Conservation (phyloP, 2,329 filamentous ascomycete genomes). For the Clathrospora elynae region DNA sequence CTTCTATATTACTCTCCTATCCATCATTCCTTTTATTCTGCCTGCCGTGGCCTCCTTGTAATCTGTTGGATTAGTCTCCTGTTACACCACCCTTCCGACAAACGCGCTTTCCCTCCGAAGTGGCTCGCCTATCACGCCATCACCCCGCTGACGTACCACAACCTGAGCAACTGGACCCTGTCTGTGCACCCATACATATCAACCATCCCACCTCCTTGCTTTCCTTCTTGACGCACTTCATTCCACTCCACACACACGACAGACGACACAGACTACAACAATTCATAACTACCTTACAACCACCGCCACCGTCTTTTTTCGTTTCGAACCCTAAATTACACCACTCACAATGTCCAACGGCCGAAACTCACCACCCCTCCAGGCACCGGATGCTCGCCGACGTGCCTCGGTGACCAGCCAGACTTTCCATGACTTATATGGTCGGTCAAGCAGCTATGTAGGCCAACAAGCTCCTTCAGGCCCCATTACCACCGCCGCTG, state of each 20-base stretch:
- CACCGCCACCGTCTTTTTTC: neutral
- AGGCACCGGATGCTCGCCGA: slow-evolving; percentile 47
- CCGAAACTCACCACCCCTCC: slow-evolving; percentile 48
- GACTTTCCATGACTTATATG: slow-evolving; percentile 57
- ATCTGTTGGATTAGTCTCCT: slow-evolving; percentile 12
- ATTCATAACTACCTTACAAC: slow-evolving; percentile 1
- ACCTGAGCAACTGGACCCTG: slow-evolving; percentile 20
- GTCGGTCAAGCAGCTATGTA: slow-evolving; percentile 43
- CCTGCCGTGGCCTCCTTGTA: slow-evolving; percentile 9
- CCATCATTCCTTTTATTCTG: slow-evolving; percentile 20
- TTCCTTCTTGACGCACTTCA: slow-evolving; percentile 15
- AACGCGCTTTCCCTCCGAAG: slow-evolving; percentile 17
- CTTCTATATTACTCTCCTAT: slow-evolving; percentile 33
- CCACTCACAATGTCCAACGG: slow-evolving; percentile 43
- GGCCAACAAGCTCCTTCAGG: slow-evolving; percentile 48
- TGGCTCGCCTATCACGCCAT: slow-evolving; percentile 35
- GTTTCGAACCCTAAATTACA: slow-evolving; percentile 5
- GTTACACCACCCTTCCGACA: slow-evolving; percentile 21
- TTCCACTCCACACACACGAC: slow-evolving; percentile 4
- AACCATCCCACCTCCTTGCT: slow-evolving; percentile 20
- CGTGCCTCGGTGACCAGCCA: slow-evolving; percentile 56
- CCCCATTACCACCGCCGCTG: slow-evolving; percentile 56
- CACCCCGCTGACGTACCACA: slow-evolving; percentile 34
- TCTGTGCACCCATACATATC: slow-evolving; percentile 33
- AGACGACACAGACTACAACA: neutral